phyloP scores from a whole-genome alignment of 176 grass and related monocot genomes.

The Olyra latifolia region DNA sequence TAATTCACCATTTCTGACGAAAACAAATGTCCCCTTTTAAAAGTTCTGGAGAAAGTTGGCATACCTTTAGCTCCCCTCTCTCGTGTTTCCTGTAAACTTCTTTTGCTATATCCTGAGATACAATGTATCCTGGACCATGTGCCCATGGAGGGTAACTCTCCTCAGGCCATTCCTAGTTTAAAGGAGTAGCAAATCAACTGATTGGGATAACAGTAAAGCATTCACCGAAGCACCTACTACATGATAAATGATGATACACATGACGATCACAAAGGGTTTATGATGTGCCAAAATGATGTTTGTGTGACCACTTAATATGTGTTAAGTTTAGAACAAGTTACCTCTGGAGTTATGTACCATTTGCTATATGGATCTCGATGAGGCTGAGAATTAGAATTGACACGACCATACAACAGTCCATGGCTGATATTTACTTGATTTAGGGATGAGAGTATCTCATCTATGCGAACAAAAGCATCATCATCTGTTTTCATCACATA shows the following conservation, averaged over 20 bases:
- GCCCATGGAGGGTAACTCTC: slow-evolving; percentile 98
- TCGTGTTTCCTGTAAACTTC: slow-evolving; percentile 80
- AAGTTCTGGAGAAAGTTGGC: neutral
- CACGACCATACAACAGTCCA: slow-evolving; percentile 78
- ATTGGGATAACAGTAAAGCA: neutral
- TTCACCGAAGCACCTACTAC: slow-evolving; percentile 13
- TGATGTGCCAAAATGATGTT: neutral
- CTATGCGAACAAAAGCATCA: slow-evolving; percentile 97
- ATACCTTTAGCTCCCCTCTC: slow-evolving; percentile 80
- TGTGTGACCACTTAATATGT: neutral
- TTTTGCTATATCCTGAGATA: slow-evolving; percentile 86
- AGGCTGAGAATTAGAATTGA: slow-evolving; percentile 91
- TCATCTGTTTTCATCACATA: slow-evolving; percentile 99
- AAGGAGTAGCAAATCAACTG: slow-evolving; percentile 16
- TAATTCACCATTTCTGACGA: neutral
- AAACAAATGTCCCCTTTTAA: neutral
- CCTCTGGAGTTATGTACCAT: slow-evolving; percentile 92
- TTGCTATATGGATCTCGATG: slow-evolving; percentile 96
- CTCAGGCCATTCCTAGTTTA: slow-evolving; percentile 87
- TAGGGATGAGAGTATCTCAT: slow-evolving; percentile 81
- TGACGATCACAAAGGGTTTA: neutral
- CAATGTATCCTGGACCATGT: slow-evolving; percentile 95
- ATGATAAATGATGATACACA: slow-evolving; percentile 14
- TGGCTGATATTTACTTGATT: slow-evolving; percentile 59
- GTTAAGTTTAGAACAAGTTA: slow-evolving; percentile 39